Evolutionary conservation across 768 basidiomycete genomes (phyloP).

Genomic region (Suillus spraguei): DNA sequence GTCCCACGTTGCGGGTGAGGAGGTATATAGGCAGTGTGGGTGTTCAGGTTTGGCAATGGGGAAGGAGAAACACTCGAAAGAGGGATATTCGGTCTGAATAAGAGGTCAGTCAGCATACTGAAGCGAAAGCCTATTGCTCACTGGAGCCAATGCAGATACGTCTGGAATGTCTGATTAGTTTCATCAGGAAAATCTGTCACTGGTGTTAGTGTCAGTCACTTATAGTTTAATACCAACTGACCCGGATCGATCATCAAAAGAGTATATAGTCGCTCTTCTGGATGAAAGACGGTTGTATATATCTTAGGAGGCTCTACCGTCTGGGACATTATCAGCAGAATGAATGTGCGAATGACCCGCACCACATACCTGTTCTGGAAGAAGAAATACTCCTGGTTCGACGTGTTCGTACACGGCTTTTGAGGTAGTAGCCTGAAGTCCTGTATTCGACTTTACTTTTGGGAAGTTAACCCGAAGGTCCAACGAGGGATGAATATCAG

Average conservation of each 20-base stretch:
- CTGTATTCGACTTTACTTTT: slow-evolving; percentile 30
- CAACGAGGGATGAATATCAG: slow-evolving; percentile 67
- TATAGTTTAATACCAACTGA: slow-evolving; percentile 38
- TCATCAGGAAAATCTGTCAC: slow-evolving; percentile 80
- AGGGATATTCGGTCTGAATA: slow-evolving; percentile 74
- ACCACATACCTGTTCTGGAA: slow-evolving; percentile 64
- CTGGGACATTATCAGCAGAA: slow-evolving; percentile 33
- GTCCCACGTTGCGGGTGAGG: slow-evolving; percentile 92
- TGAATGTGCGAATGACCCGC: slow-evolving; percentile 10
- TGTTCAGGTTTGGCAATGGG: slow-evolving; percentile 43
- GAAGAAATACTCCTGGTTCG: slow-evolving; percentile 71
- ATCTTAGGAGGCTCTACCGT: slow-evolving; percentile 67
- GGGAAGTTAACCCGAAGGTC: slow-evolving; percentile 72
- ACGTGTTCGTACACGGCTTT: slow-evolving; percentile 42
- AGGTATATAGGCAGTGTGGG: slow-evolving; percentile 79
- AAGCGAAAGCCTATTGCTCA: slow-evolving; percentile 37
- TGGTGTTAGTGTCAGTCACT: slow-evolving; percentile 4
- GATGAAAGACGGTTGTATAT: slow-evolving; percentile 78
- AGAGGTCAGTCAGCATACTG: slow-evolving; percentile 13
- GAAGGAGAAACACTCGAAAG: slow-evolving; percentile 60
- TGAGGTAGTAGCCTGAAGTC: slow-evolving; percentile 22
- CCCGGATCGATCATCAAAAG: slow-evolving; percentile 89
- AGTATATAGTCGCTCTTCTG: slow-evolving; percentile 81
- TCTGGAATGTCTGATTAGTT: slow-evolving; percentile 60
- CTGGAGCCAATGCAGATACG: slow-evolving; percentile 88